A percentile compares a stretch with the other conserved stretches of the same genome.
Evolutionary conservation across 345 rosid species (phyloP).

Genomic region (Salix koriyanagi): DNA sequence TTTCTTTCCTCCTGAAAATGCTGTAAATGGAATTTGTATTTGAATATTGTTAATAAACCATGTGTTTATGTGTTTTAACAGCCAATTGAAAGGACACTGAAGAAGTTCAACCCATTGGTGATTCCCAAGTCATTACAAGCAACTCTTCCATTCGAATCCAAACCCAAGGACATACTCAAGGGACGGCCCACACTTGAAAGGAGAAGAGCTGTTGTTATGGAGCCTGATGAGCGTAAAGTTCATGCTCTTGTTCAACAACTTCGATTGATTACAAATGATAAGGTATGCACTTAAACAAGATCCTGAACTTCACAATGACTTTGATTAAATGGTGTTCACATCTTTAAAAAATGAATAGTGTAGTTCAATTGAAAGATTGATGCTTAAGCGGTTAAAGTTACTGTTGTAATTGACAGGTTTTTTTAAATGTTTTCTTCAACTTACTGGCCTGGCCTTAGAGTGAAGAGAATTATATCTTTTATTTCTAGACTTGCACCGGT

Average conservation of each 20-base stretch:
- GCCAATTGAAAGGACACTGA: conserved; percentile 71
- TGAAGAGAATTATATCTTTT: too few species aligned
- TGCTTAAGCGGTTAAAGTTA: neutral
- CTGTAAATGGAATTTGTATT: neutral
- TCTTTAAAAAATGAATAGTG: neutral
- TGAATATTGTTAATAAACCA: neutral
- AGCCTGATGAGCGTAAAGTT: conserved; percentile 53
- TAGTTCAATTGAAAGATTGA: neutral
- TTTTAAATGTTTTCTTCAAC: neutral
- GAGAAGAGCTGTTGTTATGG: conserved; percentile 78
- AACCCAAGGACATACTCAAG: conserved; percentile 64
- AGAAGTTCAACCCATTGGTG: conserved; percentile 71
- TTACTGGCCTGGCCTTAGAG: neutral
- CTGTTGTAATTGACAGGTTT: neutral
- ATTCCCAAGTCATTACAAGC: conserved; percentile 68
- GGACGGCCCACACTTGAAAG: conserved; percentile 47
- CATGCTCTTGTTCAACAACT: conserved; percentile 59
- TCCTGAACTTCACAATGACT: neutral
- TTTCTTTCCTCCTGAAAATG: neutral
- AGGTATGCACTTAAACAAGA: conserved; percentile 39
- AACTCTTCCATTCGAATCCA: conserved; percentile 69
- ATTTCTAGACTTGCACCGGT: neutral
- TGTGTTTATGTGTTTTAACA: conserved; percentile 20
- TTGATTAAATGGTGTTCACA: neutral
- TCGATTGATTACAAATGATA: conserved; percentile 44